Evolutionary conservation across 495 filamentous ascomycete genomes (phyloP).

Genomic region (Chaetomium cochliodes): DNA sequence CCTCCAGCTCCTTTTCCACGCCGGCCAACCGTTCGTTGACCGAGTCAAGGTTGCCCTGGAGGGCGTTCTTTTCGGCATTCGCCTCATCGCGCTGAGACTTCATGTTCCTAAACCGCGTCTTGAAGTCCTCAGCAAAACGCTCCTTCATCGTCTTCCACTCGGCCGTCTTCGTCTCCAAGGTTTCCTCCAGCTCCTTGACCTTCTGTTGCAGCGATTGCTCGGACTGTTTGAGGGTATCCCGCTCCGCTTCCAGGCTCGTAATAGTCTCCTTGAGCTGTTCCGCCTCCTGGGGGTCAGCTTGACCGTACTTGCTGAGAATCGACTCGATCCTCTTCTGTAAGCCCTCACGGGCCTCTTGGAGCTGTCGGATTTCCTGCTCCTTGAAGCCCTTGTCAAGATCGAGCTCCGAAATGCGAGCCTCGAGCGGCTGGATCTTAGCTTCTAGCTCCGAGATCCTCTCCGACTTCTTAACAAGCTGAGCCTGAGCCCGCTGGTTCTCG

Average conservation of each 20-base stretch:
- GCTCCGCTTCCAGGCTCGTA: slow-evolving; percentile 64
- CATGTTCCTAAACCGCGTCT: slow-evolving; percentile 42
- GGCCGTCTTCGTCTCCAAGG: slow-evolving; percentile 46
- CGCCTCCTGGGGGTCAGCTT: slow-evolving; percentile 87
- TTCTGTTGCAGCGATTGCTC: slow-evolving; percentile 60
- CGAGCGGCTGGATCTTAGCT: slow-evolving; percentile 75
- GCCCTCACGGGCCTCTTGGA: slow-evolving; percentile 82
- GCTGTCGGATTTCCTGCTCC: slow-evolving; percentile 79
- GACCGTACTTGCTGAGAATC: slow-evolving; percentile 92
- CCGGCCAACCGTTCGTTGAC: slow-evolving; percentile 36
- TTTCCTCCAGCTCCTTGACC: slow-evolving; percentile 45
- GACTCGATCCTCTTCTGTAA: slow-evolving; percentile 93
- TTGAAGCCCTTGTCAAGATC: slow-evolving; percentile 75
- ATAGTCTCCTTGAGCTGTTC: slow-evolving; percentile 73
- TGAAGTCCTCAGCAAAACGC: slow-evolving; percentile 50
- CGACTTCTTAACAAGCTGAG: slow-evolving; percentile 69
- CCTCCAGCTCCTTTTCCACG: slow-evolving; percentile 40
- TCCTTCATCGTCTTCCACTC: slow-evolving; percentile 43
- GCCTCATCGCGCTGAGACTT: slow-evolving; percentile 45
- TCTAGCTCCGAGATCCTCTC: slow-evolving; percentile 70
- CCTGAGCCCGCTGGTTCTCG: slow-evolving; percentile 75
- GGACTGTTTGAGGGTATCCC: slow-evolving; percentile 61
- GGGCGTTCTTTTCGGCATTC: slow-evolving; percentile 38
- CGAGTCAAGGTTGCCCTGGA: slow-evolving; percentile 38
- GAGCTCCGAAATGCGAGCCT: slow-evolving; percentile 72